Evolutionary conservation across 768 basidiomycete genomes (phyloP), one percentile per base, ranked within the genome.

Genomic region (Naganishia vishniacii): DNA sequence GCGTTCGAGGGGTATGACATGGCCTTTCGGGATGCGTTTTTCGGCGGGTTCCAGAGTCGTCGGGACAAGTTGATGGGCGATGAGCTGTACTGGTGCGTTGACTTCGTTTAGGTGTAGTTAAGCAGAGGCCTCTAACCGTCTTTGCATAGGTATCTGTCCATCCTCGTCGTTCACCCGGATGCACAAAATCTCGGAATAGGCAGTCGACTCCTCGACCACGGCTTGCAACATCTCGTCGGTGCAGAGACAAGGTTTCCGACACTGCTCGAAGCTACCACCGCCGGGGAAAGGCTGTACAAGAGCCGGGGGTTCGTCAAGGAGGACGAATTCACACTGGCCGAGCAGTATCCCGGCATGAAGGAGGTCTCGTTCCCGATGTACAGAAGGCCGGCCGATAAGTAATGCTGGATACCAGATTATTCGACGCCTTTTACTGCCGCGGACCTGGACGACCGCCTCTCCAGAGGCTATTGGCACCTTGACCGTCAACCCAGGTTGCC

Each of bases 271-370:
- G 53, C 53, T 16, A 56, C 53, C 2, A 32, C 53, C 23, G 53
- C 53, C 23, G 53, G 53, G 6, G 53, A 56, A 40, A 40, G 53
- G 32, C 31, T 56, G 23, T 56, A 56, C 23, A 40, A 12, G 8
- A 56, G 53, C 15, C 53, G 53, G 32, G 53, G 53, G 34, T 56
- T 56, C 32, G 34, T 56, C 20, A 56, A 56, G 53, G 53, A 56
- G 53, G 34, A 40, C 15, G 53, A 56, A 34, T 56, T 25, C 15
- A 56, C 53, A 20, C 18, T 56, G 32, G 53, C 53, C 7, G 53
- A 56, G 37, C 53, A 56, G 53, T 56, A 41, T 16, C 53, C 53
- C 13, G 53, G 53, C 4, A 56, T 56, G 53, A 20, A 26, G 53
- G 37, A 56, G 15, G 12, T 56, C 34, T 40, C 11, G 53, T 56